Evolutionary conservation across 306 rosid genomes (phyloP).

Genomic region (Psophocarpus tetragonolobus): DNA sequence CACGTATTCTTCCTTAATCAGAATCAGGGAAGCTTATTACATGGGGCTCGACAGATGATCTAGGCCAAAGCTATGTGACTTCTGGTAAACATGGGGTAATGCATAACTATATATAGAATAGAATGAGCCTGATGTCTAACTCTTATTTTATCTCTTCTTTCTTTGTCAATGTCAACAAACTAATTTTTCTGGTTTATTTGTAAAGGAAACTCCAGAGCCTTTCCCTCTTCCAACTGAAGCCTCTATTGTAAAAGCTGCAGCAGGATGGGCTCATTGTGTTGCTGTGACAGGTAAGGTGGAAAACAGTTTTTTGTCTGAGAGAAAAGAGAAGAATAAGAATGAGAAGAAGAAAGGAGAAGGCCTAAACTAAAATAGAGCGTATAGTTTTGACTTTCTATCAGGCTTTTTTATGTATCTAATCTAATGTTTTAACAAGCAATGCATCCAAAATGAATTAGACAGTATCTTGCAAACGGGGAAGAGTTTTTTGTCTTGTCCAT

Average conservation of each 20-base stretch:
- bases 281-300: constrained; percentile 66
- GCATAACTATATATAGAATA: not conserved
- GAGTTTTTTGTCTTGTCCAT: not conserved
- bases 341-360: not conserved
- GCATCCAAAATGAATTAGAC: not conserved
- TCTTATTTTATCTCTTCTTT: not conserved
- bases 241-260: constrained; percentile 63
- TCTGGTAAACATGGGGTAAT: constrained; percentile 91
- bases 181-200: constrained; percentile 35
- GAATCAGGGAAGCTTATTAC: constrained; percentile 78
- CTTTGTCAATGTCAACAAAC: constrained; percentile 30
- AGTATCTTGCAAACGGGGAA: not conserved
- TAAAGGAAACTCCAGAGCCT: constrained; percentile 82
- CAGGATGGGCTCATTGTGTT: constrained; percentile 93
- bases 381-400: not conserved
- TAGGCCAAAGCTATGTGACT: constrained; percentile 85
- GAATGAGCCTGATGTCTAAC: not conserved
- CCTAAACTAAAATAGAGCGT: not conserved
- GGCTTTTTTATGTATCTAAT: not conserved
- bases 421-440: not conserved
- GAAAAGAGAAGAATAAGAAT: not conserved
- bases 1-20: constrained; percentile 36
- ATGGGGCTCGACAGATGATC: constrained; percentile 90
- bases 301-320: constrained; percentile 1
- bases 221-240: constrained; percentile 77